Conservation (phyloP, 2,329 filamentous ascomycete genomes). For the Thielaviopsis punctulata region DNA sequence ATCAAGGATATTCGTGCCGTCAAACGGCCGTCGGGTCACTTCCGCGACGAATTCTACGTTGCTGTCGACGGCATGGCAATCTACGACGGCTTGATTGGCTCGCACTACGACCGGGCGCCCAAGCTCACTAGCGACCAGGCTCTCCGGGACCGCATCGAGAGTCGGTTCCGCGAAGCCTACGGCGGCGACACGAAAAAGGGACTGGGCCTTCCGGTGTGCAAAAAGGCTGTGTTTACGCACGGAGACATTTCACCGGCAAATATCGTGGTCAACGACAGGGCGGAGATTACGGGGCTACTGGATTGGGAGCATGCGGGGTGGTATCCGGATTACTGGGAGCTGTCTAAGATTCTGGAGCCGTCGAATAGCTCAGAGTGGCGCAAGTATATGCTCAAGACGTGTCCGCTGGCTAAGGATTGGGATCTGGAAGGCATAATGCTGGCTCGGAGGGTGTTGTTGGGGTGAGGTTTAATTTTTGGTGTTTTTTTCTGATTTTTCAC, state of each 20-base stretch:
- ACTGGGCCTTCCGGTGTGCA: constrained; percentile 11
- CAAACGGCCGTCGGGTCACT: background rate
- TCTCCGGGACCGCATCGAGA: constrained; percentile 1
- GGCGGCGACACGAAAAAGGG: constrained; percentile 1
- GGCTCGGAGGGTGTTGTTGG: background rate
- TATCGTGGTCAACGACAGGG: constrained; percentile 21
- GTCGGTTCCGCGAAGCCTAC: constrained; percentile 12
- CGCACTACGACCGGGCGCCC: background rate
- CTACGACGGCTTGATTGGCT: background rate
- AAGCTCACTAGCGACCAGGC: background rate
- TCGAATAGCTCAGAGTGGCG: constrained; percentile 1
- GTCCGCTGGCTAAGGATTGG: background rate
- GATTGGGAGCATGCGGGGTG: constrained; percentile 35
- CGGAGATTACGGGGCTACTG: constrained; percentile 33
- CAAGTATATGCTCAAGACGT: constrained; percentile 1
- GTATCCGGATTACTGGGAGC: constrained; percentile 21
- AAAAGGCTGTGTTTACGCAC: constrained; percentile 20
- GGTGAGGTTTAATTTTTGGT: too few species aligned
- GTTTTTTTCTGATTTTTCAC: background rate
- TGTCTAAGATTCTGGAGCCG: constrained; percentile 15
- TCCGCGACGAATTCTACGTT: constrained; percentile 4
- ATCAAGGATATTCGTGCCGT: background rate
- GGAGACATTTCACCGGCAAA: constrained; percentile 20
- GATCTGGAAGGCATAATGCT: background rate
- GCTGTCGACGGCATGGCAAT: background rate